phyloP scores from a whole-genome alignment of 2,329 filamentous ascomycete species.

The Orbilia ellipsospora region DNA sequence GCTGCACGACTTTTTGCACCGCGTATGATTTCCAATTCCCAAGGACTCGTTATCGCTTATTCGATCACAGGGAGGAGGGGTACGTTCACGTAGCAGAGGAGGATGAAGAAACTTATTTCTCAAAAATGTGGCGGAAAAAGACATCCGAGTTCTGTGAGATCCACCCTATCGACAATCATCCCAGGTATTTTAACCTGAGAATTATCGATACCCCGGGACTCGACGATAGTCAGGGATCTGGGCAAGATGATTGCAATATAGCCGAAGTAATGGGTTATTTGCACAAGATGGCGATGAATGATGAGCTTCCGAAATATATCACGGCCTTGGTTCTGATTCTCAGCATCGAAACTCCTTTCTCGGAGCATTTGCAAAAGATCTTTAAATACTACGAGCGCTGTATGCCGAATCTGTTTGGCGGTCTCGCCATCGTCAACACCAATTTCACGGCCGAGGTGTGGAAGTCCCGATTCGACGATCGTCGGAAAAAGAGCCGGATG shows the following conservation, averaged over 20 bases:
- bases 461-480: constrained; percentile 9
- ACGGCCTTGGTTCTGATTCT: constrained; percentile 20
- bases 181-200: constrained; percentile 5
- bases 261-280: constrained; percentile 35
- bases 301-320: constrained; percentile 10
- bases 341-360: constrained; percentile 15
- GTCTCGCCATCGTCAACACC: constrained; percentile 32
- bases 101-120: constrained; percentile 15
- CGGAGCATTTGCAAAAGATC: constrained; percentile 10
- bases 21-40: constrained; percentile 19
- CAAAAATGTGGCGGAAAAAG: constrained; percentile 24
- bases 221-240: constrained; percentile 23
- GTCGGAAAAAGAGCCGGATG: background rate
- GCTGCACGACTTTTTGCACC: constrained; percentile 20
- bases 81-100: constrained; percentile 21
- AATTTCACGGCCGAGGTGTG: constrained; percentile 29
- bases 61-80: constrained; percentile 1
- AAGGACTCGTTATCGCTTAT: constrained; percentile 22
- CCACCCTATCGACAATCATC: constrained; percentile 1
- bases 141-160: constrained; percentile 10
- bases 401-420: constrained; percentile 37
- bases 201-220: constrained; percentile 39
- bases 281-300: constrained; percentile 1
- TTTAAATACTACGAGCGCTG: constrained; percentile 33
- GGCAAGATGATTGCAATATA: constrained; percentile 36